phyloP scores from a whole-genome alignment of 768 basidiomycete genomes.

The Phaeotremella fagi region DNA sequence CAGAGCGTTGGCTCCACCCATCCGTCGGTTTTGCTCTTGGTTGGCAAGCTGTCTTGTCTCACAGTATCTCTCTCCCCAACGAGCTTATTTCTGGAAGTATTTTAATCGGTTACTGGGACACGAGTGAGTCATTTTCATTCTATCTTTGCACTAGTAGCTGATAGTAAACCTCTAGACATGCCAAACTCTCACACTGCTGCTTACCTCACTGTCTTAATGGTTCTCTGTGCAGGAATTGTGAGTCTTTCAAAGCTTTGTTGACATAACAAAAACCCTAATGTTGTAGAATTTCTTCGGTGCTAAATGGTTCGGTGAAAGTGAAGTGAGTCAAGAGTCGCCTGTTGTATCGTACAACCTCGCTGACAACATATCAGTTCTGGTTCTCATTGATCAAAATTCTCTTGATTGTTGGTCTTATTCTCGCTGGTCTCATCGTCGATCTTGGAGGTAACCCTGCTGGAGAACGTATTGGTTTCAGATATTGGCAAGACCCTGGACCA shows the following conservation, averaged over 20 bases:
- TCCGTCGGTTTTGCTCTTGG: constrained; percentile 43
- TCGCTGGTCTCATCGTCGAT: constrained; percentile 33
- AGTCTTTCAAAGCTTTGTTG: too few species aligned
- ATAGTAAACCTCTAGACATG: too few species aligned
- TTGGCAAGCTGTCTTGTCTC: constrained; percentile 50
- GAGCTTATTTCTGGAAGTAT: constrained; percentile 26
- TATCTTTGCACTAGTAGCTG: too few species aligned
- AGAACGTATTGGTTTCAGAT: constrained; percentile 28
- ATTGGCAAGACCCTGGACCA: constrained; percentile 31
- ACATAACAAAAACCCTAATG: too few species aligned
- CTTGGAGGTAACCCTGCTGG: constrained; percentile 26
- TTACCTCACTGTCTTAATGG: constrained; percentile 20
- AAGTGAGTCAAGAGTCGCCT: too few species aligned
- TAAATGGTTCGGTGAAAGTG: constrained; percentile 27
- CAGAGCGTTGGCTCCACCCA: constrained; percentile 43
- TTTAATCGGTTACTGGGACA: constrained; percentile 30
- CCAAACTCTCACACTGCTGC: constrained; percentile 15
- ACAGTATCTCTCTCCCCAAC: constrained; percentile 45
- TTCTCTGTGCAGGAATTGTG: constrained; percentile 28
- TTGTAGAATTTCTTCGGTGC: constrained; percentile 30
- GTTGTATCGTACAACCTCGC: too few species aligned
- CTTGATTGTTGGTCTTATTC: constrained; percentile 31
- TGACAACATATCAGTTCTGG: too few species aligned
- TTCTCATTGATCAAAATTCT: constrained; percentile 32
- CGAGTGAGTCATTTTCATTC: too few species aligned